Evolutionary conservation across 164 flowering plant genomes (phyloP).

Genomic region (Echeveria elegans): DNA sequence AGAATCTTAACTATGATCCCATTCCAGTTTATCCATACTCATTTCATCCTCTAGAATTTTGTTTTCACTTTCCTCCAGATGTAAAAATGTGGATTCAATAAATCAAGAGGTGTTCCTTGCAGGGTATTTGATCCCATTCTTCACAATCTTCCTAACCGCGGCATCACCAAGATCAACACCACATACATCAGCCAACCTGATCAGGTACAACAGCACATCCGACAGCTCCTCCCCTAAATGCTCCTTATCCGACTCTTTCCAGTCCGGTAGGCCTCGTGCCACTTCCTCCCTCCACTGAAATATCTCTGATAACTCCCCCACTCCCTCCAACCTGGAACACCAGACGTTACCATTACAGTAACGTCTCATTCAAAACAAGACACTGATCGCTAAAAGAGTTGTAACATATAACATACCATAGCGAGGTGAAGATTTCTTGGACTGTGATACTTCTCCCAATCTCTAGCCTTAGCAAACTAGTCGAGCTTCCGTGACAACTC

Average conservation of each 20-base stretch:
- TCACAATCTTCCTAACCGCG: conserved; percentile 29
- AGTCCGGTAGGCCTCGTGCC: conserved; percentile 35
- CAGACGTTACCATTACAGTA: neutral
- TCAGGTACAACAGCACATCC: conserved; percentile 40
- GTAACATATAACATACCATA: conserved; percentile 25
- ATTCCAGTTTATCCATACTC: no score
- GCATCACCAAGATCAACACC: conserved; percentile 49
- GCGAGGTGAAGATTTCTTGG: conserved; percentile 45
- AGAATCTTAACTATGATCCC: no score
- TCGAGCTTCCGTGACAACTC: conserved; percentile 45
- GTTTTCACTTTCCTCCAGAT: neutral
- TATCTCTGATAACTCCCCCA: conserved; percentile 39
- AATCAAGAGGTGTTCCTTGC: neutral
- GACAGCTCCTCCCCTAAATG: conserved; percentile 50
- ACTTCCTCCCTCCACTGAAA: conserved; percentile 52
- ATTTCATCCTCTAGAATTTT: no score
- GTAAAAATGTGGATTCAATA: neutral
- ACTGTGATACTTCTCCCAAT: conserved; percentile 46
- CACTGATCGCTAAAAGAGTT: neutral
- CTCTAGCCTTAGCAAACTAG: conserved; percentile 35
- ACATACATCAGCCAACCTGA: conserved; percentile 41
- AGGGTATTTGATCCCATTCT: conserved; percentile 36
- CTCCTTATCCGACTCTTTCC: conserved; percentile 33
- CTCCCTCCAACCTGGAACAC: conserved; percentile 29
- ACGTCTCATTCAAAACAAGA: neutral